Percentiles rank a stretch among this genome's conserved stretches.
Conservation (phyloP, 78 protist genomes). For the Chrysochromulina parva region DNA sequence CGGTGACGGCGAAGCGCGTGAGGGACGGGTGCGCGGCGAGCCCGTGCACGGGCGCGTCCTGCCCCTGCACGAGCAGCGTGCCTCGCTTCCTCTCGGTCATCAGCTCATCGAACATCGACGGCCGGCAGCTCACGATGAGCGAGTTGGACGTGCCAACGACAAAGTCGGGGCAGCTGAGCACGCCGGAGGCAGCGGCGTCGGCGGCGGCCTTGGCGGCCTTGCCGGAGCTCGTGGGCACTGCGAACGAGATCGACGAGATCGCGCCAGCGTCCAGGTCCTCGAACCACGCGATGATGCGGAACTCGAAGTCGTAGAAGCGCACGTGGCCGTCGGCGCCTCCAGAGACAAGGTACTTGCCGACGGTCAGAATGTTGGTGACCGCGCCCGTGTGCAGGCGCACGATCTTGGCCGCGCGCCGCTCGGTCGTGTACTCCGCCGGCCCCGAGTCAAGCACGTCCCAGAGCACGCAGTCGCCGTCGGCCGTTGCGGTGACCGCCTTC, state of each 20-base stretch:
- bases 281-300: conserved; percentile 35
- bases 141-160: conserved; percentile 47
- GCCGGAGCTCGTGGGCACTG: neutral
- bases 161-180: conserved; percentile 40
- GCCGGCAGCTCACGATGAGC: neutral
- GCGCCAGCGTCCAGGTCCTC: conserved; percentile 38
- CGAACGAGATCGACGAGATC: neutral
- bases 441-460: conserved; percentile 29
- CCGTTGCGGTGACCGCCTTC: conserved; percentile 43
- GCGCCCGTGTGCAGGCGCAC: conserved; percentile 37
- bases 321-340: conserved; percentile 69
- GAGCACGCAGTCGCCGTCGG: conserved; percentile 60
- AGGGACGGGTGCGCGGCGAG: conserved; percentile 54
- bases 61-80: conserved; percentile 48
- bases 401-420: conserved; percentile 20
- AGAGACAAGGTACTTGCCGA: conserved; percentile 43
- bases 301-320: conserved; percentile 61
- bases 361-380: neutral
- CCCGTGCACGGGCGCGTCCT: conserved; percentile 35
- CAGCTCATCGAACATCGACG: neutral
- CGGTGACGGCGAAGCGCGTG: conserved; percentile 47
- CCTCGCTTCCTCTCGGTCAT: conserved; percentile 32
- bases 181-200: neutral
- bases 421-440: neutral
- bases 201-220: neutral